Evolutionary conservation across 2,329 filamentous ascomycete genomes (phyloP).

Genomic region (Ophiostoma ulmi): DNA sequence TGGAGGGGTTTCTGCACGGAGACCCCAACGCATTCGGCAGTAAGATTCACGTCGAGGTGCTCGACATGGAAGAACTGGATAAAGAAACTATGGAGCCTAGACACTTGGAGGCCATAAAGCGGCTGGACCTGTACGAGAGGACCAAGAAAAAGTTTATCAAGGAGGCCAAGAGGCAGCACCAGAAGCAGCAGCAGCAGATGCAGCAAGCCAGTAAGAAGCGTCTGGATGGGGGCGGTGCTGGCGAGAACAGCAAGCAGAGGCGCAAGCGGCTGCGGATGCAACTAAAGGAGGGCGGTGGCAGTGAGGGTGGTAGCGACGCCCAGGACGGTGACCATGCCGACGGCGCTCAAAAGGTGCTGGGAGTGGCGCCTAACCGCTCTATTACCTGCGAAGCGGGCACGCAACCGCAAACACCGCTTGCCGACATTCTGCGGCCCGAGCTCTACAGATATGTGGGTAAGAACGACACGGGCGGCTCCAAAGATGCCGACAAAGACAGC

Average conservation of each 20-base stretch:
- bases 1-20: conserved; percentile 68
- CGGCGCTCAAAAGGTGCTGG: background rate
- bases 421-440: conserved; percentile 10
- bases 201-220: conserved; percentile 35
- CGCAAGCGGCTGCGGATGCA: conserved; percentile 6
- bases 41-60: background rate
- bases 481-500: too few species aligned
- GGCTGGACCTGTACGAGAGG: conserved; percentile 61
- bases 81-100: conserved; percentile 41
- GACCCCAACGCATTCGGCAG: conserved; percentile 39
- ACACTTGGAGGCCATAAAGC: conserved; percentile 54
- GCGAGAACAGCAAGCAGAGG: conserved; percentile 15
- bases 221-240: conserved; percentile 30
- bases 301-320: background rate
- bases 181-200: conserved; percentile 34
- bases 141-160: conserved; percentile 5
- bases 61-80: conserved; percentile 27
- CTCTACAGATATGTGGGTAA: background rate
- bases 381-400: background rate
- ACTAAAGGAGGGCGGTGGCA: background rate
- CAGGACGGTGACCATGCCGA: conserved; percentile 16
- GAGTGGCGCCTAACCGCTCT: background rate
- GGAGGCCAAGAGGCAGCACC: background rate
- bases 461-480: background rate
- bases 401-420: background rate